These are phyloP conservation scores for Metschnikowia arizonensis DNA, from an alignment of 805 yeast genomes.

Conservation along the genomic window DNA sequence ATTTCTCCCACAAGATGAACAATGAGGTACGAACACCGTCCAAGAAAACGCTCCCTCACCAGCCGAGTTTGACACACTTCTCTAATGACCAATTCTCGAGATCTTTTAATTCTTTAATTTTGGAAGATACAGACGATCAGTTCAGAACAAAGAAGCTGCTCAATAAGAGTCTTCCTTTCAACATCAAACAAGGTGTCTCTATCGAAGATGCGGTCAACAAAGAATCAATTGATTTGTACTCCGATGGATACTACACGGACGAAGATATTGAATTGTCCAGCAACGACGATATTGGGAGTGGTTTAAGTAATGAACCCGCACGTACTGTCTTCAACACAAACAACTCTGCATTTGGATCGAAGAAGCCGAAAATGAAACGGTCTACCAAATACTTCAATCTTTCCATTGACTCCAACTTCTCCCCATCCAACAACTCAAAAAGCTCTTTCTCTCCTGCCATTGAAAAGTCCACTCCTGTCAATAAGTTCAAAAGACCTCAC, in stretches of 20 bases:
- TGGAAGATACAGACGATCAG: constrained; percentile 33
- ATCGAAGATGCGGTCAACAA: constrained; percentile 18
- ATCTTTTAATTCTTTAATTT: constrained; percentile 40
- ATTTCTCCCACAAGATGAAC: not conserved
- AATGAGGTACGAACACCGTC: constrained; percentile 6
- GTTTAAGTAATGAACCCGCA: not conserved
- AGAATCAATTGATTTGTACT: constrained; percentile 20
- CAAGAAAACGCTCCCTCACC: constrained; percentile 6
- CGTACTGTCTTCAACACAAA: not conserved
- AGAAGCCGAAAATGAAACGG: constrained; percentile 29
- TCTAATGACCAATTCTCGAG: constrained; percentile 39
- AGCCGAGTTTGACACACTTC: constrained; percentile 28
- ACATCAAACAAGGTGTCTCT: constrained; percentile 30
- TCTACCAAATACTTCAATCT: constrained; percentile 41
- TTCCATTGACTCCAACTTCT: constrained; percentile 31
- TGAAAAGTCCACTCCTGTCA: constrained; percentile 16
- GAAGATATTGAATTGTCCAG: constrained; percentile 12
- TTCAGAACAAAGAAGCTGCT: constrained; percentile 20
- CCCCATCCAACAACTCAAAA: constrained; percentile 14
- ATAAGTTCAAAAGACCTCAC: constrained; percentile 42
- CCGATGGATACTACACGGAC: constrained; percentile 15
- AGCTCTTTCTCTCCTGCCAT: constrained; percentile 16
- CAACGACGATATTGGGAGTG: constrained; percentile 7
- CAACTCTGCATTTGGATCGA: not conserved
- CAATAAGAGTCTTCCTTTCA: constrained; percentile 42